Conservation (phyloP, 306 rosid species). For the Fragaria iinumae region DNA sequence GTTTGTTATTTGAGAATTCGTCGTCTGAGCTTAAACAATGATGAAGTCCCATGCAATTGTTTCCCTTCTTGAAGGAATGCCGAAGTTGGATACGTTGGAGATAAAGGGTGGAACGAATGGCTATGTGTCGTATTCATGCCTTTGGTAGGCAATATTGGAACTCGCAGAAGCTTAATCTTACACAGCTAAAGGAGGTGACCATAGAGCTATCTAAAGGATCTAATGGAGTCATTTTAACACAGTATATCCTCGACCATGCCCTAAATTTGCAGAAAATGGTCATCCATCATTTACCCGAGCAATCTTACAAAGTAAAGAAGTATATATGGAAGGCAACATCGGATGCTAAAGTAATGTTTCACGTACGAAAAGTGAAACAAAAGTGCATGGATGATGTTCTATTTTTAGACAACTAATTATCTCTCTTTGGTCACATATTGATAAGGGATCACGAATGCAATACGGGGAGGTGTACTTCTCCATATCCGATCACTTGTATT, state of each 20-base stretch:
- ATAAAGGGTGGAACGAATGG: neutral
- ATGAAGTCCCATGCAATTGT: neutral
- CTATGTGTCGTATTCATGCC: neutral
- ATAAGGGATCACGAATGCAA: no score
- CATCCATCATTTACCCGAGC: neutral
- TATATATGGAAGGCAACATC: neutral
- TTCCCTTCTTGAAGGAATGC: neutral
- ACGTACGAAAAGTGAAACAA: no score
- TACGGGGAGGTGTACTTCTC: no score
- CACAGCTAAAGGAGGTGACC: neutral
- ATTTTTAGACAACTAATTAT: no score
- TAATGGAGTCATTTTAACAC: neutral
- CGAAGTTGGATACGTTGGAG: neutral
- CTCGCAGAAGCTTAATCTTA: neutral
- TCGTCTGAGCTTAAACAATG: neutral
- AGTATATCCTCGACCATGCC: neutral
- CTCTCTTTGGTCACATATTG: no score
- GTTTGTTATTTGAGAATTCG: neutral
- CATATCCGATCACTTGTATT: no score
- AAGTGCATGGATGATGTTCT: no score
- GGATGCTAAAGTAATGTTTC: neutral
- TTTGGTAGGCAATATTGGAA: neutral
- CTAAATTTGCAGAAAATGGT: neutral
- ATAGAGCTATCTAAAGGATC: neutral
- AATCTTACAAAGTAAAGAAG: neutral